Evolutionary conservation across 257 asterid species (phyloP).

Genomic region (Scutellaria barbata): DNA sequence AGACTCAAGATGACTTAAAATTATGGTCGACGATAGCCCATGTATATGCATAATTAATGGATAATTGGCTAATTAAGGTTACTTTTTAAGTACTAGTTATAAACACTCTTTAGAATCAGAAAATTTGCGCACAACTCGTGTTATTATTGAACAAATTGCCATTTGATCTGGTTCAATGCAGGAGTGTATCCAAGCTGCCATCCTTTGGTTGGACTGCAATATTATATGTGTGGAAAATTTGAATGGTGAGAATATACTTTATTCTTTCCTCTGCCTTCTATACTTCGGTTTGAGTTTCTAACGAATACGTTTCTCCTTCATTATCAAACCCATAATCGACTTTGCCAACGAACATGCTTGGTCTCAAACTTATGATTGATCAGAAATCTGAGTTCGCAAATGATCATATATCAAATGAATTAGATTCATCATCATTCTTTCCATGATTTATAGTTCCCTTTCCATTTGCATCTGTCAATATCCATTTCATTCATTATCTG

Average conservation of each 20-base stretch:
- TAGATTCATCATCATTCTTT: no score
- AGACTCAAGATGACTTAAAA: slow-evolving; percentile 9
- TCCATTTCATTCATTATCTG: not conserved
- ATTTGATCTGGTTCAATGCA: slow-evolving; percentile 35
- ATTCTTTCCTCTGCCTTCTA: not conserved
- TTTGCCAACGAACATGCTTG: no score
- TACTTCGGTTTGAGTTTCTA: no score
- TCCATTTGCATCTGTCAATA: no score
- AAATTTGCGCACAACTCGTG: not conserved
- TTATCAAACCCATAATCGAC: no score
- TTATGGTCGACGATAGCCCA: slow-evolving; percentile 14
- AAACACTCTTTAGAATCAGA: not conserved
- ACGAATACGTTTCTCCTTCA: no score
- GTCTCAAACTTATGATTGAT: no score
- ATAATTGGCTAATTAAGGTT: not conserved
- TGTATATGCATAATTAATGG: not conserved
- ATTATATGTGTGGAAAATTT: slow-evolving; percentile 83
- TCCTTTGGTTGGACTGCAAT: slow-evolving; percentile 90
- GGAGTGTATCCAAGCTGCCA: slow-evolving; percentile 78
- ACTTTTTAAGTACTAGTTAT: not conserved
- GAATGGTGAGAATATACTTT: slow-evolving; percentile 70
- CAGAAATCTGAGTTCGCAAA: no score
- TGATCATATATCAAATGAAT: no score
- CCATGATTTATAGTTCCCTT: no score
- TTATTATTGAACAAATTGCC: not conserved